Evolutionary conservation across 2,329 filamentous ascomycete genomes (phyloP).

Genomic region (Chaetomiaceae sp.): DNA sequence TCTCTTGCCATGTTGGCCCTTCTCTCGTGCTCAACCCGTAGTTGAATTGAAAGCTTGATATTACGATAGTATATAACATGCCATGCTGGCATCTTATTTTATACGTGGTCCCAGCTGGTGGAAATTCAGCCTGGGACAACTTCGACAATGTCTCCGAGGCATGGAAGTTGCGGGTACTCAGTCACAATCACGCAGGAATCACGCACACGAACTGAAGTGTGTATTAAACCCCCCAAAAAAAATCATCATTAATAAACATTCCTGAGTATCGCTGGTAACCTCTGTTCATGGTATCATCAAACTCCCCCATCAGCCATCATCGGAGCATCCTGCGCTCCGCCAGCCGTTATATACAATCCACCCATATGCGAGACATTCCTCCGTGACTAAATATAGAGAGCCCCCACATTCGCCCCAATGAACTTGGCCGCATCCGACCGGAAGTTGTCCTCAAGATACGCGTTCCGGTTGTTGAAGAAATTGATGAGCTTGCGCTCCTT

Average conservation of each 20-base stretch:
- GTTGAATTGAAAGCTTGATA: too few relatives aligned
- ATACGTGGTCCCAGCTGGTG: too few relatives aligned
- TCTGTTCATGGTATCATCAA: not conserved
- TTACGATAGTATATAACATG: too few relatives aligned
- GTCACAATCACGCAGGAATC: too few relatives aligned
- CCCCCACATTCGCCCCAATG: constrained; percentile 23
- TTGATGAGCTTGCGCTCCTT: constrained; percentile 47
- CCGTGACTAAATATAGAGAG: constrained; percentile 19
- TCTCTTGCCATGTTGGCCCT: too few relatives aligned
- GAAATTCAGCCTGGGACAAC: too few relatives aligned
- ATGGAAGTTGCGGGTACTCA: too few relatives aligned
- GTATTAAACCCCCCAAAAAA: not conserved
- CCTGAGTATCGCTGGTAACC: too few relatives aligned
- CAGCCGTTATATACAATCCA: not conserved
- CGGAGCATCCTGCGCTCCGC: not conserved
- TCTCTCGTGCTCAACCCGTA: too few relatives aligned
- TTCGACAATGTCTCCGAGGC: too few relatives aligned
- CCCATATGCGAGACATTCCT: not conserved
- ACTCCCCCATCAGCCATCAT: not conserved
- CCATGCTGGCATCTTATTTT: too few relatives aligned
- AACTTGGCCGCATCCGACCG: constrained; percentile 25
- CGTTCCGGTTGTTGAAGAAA: constrained; percentile 33
- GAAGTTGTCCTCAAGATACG: constrained; percentile 30
- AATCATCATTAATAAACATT: not conserved
- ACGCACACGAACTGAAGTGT: not conserved